These are phyloP conservation scores for Aspergillus carlsbadensis DNA, from an alignment of 495 filamentous ascomycete genomes.

Conservation along the genomic window DNA sequence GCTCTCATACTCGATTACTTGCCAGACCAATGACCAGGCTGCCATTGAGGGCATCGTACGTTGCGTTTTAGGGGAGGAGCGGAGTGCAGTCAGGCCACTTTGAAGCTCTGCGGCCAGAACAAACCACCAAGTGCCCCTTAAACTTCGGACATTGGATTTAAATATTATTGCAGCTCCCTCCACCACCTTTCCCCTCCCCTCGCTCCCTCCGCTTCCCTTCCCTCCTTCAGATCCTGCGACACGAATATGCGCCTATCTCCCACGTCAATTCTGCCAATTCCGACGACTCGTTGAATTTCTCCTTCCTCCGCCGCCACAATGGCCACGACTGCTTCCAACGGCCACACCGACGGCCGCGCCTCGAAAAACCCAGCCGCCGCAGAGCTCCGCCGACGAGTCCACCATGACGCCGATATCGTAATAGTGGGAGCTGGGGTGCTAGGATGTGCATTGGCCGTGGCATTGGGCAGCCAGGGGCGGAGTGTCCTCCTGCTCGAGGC, in stretches of 20 bases:
- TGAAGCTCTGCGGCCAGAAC: not conserved
- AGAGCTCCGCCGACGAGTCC: conserved; percentile 42
- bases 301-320: conserved; percentile 17
- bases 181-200: not conserved
- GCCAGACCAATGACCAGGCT: not conserved
- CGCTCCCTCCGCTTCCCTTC: conserved; percentile 6
- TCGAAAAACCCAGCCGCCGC: conserved; percentile 26
- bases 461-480: conserved; percentile 82
- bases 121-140: conserved; percentile 6
- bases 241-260: conserved; percentile 17
- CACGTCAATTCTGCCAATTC: conserved; percentile 7
- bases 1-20: not conserved
- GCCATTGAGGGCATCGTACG: conserved; percentile 9
- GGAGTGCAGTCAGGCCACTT: conserved; percentile 14
- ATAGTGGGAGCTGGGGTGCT: conserved; percentile 89
- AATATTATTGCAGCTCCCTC: not conserved
- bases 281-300: conserved; percentile 12
- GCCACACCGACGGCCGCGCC: conserved; percentile 31
- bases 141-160: not conserved
- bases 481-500: conserved; percentile 88
- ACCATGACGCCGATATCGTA: conserved; percentile 73
- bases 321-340: conserved; percentile 28
- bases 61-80: not conserved
- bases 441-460: conserved; percentile 84
- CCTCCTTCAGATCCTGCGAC: not conserved